These are phyloP conservation scores for Lojkania enalia DNA, from an alignment of 2,329 filamentous ascomycete species.

Conservation along the genomic window DNA sequence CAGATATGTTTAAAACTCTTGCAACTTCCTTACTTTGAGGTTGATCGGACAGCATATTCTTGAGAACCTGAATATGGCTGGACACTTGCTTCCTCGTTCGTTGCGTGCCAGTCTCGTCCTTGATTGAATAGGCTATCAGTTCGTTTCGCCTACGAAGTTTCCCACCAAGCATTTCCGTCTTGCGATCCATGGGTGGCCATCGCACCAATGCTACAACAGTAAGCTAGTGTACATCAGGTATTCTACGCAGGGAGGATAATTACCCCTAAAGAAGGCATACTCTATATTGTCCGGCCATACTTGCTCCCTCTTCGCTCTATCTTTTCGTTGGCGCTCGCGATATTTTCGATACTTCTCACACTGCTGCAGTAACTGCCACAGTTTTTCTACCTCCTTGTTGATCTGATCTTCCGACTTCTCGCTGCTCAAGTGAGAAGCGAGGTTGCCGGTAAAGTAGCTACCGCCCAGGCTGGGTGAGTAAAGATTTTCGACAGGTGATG, in stretches of 20 bases:
- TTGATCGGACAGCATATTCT: slow-evolving; percentile 58
- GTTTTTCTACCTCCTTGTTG: slow-evolving; percentile 28
- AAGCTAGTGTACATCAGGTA: slow-evolving; percentile 6
- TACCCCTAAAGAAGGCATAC: slow-evolving; percentile 54
- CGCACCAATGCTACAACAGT: slow-evolving; percentile 45
- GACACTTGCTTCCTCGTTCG: slow-evolving; percentile 64
- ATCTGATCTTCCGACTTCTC: slow-evolving; percentile 36
- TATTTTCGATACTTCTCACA: slow-evolving; percentile 53
- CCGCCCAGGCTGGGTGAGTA: slow-evolving; percentile 24
- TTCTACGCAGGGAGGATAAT: background rate
- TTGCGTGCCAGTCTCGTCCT: slow-evolving; percentile 56
- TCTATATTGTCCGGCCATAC: slow-evolving; percentile 55
- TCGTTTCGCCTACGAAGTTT: slow-evolving; percentile 64
- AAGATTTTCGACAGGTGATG: slow-evolving; percentile 31
- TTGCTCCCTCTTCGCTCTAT: slow-evolving; percentile 37
- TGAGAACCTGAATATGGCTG: slow-evolving; percentile 66
- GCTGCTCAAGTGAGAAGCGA: slow-evolving; percentile 25
- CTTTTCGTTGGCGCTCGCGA: slow-evolving; percentile 46
- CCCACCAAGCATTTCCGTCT: slow-evolving; percentile 53
- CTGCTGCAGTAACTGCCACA: slow-evolving; percentile 33
- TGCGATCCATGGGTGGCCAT: slow-evolving; percentile 62
- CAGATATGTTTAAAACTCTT: slow-evolving; percentile 5
- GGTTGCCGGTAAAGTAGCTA: slow-evolving; percentile 32
- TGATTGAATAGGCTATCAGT: slow-evolving; percentile 62
- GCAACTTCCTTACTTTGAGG: slow-evolving; percentile 52